These are phyloP conservation scores for Acacia melanoxylon DNA, from an alignment of 306 rosid genomes.

Conservation along the genomic window DNA sequence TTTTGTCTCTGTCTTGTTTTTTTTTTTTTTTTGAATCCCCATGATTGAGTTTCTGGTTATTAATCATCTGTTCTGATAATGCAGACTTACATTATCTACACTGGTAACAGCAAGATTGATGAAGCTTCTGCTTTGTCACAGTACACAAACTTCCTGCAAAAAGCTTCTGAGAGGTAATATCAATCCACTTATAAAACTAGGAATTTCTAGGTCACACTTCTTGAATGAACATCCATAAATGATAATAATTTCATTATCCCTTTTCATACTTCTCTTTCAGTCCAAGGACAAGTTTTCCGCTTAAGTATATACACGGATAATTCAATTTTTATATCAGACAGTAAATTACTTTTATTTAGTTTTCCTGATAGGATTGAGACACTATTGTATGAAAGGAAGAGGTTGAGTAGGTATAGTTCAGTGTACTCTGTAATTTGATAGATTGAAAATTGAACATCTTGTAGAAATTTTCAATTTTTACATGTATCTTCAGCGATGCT, in stretches of 20 bases:
- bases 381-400: too few species aligned
- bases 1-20: not conserved
- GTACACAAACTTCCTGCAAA: slow-evolving; percentile 32
- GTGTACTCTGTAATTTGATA: too few species aligned
- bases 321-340: not conserved
- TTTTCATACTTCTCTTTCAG: too few species aligned
- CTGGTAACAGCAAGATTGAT: slow-evolving; percentile 29
- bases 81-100: slow-evolving; percentile 53
- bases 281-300: too few species aligned
- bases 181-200: not conserved
- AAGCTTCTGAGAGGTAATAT: slow-evolving; percentile 40
- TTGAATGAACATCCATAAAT: not conserved
- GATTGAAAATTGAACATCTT: too few species aligned
- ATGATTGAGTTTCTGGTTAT: not conserved
- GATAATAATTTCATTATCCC: too few species aligned
- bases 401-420: too few species aligned
- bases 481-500: slow-evolving; percentile 9
- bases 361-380: not conserved
- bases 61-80: not conserved
- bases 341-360: not conserved
- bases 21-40: not conserved
- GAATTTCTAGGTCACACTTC: not conserved
- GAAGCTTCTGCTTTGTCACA: slow-evolving; percentile 26
- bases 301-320: not conserved
- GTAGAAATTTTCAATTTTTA: not conserved